phyloP scores from a whole-genome alignment of 805 yeast genomes.

The Pichia deserticola region DNA sequence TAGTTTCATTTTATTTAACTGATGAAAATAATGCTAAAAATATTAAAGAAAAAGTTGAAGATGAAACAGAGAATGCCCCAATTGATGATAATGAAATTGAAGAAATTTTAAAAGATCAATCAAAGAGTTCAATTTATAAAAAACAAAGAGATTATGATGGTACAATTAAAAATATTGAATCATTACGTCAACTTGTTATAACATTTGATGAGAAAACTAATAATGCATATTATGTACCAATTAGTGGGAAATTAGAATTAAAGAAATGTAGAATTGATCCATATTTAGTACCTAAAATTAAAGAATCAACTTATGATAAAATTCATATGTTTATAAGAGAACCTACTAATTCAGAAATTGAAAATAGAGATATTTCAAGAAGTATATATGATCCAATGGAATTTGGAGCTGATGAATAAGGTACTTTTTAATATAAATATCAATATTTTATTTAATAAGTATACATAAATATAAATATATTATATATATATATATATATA shows the following conservation, averaged over 20 bases:
- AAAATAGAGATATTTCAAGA: slow-evolving; percentile 59
- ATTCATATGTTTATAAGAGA: slow-evolving; percentile 61
- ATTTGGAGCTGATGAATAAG: slow-evolving; percentile 50
- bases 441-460: too few species aligned
- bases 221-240: slow-evolving; percentile 69
- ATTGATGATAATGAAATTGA: slow-evolving; percentile 38
- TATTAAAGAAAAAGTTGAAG: slow-evolving; percentile 37
- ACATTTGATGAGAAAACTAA: slow-evolving; percentile 48
- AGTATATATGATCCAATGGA: slow-evolving; percentile 73
- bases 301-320: slow-evolving; percentile 51
- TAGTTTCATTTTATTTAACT: slow-evolving; percentile 66
- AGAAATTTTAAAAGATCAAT: slow-evolving; percentile 27
- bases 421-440: too few species aligned
- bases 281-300: slow-evolving; percentile 46
- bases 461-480: too few species aligned
- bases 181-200: slow-evolving; percentile 57
- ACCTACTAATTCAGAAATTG: slow-evolving; percentile 63
- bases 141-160: slow-evolving; percentile 79
- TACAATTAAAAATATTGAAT: slow-evolving; percentile 42
- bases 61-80: slow-evolving; percentile 41
- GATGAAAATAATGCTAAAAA: slow-evolving; percentile 34
- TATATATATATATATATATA: too few species aligned
- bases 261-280: slow-evolving; percentile 76
- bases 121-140: slow-evolving; percentile 43
- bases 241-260: slow-evolving; percentile 69